Conservation (phyloP, 257 asterid species). For the Capsicum rhomboideum region DNA sequence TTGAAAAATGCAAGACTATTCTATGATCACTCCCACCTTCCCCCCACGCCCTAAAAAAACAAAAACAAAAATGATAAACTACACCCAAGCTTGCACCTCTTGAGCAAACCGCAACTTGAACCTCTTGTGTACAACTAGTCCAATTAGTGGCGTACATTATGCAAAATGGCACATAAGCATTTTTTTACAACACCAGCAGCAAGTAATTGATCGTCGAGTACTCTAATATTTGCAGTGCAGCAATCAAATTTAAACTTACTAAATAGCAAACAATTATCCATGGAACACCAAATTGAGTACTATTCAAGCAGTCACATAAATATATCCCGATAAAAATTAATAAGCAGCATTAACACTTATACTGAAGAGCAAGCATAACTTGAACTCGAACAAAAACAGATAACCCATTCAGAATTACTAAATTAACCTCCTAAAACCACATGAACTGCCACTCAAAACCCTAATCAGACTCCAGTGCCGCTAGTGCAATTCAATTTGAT, state of each 20-base stretch:
- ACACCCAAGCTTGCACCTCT: not conserved
- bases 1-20: not conserved
- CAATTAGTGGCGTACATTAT: not conserved
- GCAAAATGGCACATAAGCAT: not conserved
- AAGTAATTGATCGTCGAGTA: not conserved
- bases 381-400: not conserved
- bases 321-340: not conserved
- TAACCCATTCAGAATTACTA: not conserved
- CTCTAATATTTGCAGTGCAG: not conserved
- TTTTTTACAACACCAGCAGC: not conserved
- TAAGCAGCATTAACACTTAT: not conserved
- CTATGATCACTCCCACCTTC: not conserved
- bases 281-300: not conserved
- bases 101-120: not conserved
- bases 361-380: not conserved
- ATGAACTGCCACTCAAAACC: conserved; percentile 15
- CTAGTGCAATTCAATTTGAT: not conserved
- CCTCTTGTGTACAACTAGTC: not conserved
- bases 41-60: not conserved
- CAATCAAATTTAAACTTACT: not conserved
- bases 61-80: not conserved
- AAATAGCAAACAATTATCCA: not conserved
- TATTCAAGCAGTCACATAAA: not conserved
- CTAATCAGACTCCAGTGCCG: conserved; percentile 25
- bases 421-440: not conserved